Evolutionary conservation across 2,329 filamentous ascomycete species (phyloP).

Genomic region (Stachybotrys chartarum): DNA sequence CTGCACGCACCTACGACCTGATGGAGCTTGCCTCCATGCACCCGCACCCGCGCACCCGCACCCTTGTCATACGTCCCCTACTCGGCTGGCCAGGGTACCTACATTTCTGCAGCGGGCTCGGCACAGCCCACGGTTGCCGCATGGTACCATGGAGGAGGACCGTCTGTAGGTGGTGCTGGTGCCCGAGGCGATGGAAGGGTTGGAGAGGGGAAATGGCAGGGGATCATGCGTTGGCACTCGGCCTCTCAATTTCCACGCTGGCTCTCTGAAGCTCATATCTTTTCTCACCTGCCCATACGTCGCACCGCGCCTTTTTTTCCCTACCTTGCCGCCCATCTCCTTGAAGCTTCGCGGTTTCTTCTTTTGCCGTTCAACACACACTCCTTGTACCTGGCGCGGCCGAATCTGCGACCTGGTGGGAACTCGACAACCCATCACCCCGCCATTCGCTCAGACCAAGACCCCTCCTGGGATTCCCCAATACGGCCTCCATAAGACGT

Average conservation of each 20-base stretch:
- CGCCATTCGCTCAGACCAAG: background rate
- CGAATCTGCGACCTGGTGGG: conserved; percentile 21
- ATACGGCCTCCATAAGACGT: background rate
- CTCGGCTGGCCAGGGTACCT: background rate
- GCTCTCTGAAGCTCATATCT: background rate
- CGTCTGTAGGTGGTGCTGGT: background rate
- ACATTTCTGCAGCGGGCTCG: background rate
- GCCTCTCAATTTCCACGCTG: background rate
- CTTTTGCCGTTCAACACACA: background rate
- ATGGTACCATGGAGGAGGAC: background rate
- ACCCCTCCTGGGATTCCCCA: background rate
- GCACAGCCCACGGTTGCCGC: background rate
- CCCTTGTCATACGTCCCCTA: background rate
- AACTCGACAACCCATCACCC: conserved; percentile 3
- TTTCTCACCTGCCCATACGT: background rate
- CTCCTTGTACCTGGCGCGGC: conserved; percentile 14
- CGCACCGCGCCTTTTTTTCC: conserved; percentile 1
- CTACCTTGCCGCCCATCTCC: conserved; percentile 2
- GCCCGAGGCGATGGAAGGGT: background rate
- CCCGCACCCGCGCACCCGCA: background rate
- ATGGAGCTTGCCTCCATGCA: background rate
- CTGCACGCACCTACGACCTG: background rate
- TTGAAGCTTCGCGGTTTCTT: conserved; percentile 3
- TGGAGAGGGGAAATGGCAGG: background rate
- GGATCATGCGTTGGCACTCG: background rate